These are phyloP conservation scores for Terfezia claveryi DNA, from an alignment of 495 filamentous ascomycete species.

Conservation along the genomic window DNA sequence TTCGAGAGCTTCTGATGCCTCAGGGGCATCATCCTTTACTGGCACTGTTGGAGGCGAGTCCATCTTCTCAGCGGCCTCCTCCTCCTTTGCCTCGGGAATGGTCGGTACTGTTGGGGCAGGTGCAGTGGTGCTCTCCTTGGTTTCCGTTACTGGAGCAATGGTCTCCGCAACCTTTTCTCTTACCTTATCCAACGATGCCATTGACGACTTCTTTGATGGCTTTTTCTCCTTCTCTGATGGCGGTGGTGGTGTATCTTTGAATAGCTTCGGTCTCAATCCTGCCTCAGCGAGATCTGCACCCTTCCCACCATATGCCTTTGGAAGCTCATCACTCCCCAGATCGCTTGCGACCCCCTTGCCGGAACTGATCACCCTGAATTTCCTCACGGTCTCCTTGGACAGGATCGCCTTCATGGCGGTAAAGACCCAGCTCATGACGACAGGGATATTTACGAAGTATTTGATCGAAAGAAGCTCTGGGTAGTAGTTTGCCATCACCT, in stretches of 20 bases:
- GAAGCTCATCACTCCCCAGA: background rate
- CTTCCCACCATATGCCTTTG: background rate
- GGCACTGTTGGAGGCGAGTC: too few relatives aligned
- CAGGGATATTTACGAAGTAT: slow-evolving; percentile 80
- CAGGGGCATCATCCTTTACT: too few relatives aligned
- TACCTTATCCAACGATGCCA: background rate
- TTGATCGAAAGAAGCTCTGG: slow-evolving; percentile 73
- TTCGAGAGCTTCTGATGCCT: too few relatives aligned
- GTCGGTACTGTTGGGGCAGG: too few relatives aligned
- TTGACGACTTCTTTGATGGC: background rate
- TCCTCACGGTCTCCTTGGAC: slow-evolving; percentile 56
- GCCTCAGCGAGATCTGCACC: background rate
- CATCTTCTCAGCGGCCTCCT: too few relatives aligned
- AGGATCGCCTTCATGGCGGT: slow-evolving; percentile 57
- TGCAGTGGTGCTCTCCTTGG: too few relatives aligned
- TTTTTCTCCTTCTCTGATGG: background rate
- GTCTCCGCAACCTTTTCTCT: background rate
- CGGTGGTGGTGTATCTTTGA: background rate
- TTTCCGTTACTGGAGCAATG: background rate
- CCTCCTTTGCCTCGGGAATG: too few relatives aligned
- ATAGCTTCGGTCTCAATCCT: background rate
- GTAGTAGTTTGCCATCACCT: slow-evolving; percentile 54
- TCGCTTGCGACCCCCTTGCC: background rate
- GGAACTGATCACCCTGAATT: slow-evolving; percentile 28
- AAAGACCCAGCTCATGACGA: slow-evolving; percentile 76